These are phyloP conservation scores for Tetrapisispora taiwanensis DNA, from an alignment of 805 yeast species.

Conservation along the genomic window DNA sequence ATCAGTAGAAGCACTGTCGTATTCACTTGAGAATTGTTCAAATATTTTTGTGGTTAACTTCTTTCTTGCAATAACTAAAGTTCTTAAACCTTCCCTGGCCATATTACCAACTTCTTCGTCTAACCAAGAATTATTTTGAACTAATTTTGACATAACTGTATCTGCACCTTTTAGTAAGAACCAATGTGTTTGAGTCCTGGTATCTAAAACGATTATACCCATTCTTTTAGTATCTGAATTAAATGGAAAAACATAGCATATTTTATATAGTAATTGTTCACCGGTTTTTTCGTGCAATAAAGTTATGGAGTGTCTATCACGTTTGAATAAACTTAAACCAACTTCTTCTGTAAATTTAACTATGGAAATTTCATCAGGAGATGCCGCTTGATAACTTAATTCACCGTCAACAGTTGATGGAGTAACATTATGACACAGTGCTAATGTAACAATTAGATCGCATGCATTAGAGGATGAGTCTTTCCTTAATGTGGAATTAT, in stretches of 20 bases:
- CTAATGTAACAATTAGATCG: slow-evolving; percentile 71
- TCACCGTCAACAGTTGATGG: slow-evolving; percentile 77
- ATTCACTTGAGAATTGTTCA: slow-evolving; percentile 54
- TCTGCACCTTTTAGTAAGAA: slow-evolving; percentile 95
- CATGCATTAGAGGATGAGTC: slow-evolving; percentile 68
- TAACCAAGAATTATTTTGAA: slow-evolving; percentile 83
- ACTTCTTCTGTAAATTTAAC: slow-evolving; percentile 82
- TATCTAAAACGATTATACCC: slow-evolving; percentile 77
- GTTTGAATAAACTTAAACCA: slow-evolving; percentile 67
- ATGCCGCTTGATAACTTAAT: slow-evolving; percentile 87
- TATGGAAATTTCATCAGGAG: slow-evolving; percentile 97
- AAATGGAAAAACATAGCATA: slow-evolving; percentile 83
- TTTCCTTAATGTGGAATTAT: slow-evolving; percentile 34
- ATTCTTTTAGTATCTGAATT: slow-evolving; percentile 91
- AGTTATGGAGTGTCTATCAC: slow-evolving; percentile 73
- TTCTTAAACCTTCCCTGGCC: slow-evolving; percentile 97
- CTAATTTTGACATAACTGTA: slow-evolving; percentile 79
- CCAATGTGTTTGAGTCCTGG: slow-evolving; percentile 59
- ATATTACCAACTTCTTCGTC: slow-evolving; percentile 95
- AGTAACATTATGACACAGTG: slow-evolving; percentile 95
- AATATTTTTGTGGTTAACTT: slow-evolving; percentile 45
- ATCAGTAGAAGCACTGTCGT: slow-evolving; percentile 61
- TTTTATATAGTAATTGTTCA: slow-evolving; percentile 45
- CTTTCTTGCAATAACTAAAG: slow-evolving; percentile 84
- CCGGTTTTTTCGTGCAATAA: slow-evolving; percentile 53